phyloP scores from a whole-genome alignment of 2,329 filamentous ascomycete species.

The Fusarium sp. region DNA sequence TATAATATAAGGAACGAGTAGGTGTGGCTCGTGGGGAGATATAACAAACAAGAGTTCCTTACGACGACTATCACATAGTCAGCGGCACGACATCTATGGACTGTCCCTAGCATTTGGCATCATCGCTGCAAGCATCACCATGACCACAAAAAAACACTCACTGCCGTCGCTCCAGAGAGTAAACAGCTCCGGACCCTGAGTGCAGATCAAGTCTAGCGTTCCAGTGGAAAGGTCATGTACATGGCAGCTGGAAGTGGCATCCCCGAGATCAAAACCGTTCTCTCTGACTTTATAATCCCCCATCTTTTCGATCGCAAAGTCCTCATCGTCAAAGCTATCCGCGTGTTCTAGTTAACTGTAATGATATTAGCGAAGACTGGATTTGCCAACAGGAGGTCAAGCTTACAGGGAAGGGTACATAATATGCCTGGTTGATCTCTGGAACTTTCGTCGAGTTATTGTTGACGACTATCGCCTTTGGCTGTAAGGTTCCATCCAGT shows the following conservation, averaged over 20 bases:
- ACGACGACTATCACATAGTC: too few relatives aligned
- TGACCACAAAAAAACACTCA: conserved; percentile 28
- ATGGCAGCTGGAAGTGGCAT: conserved; percentile 40
- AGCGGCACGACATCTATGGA: conserved; percentile 16
- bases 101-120: conserved; percentile 24
- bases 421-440: conserved; percentile 30
- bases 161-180: neutral
- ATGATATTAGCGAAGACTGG: conserved; percentile 15
- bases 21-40: too few relatives aligned
- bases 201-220: too few relatives aligned
- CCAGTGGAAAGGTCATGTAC: conserved; percentile 25
- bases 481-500: conserved; percentile 37
- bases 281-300: conserved; percentile 31
- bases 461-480: conserved; percentile 33
- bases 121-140: conserved; percentile 19
- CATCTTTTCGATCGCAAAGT: conserved; percentile 33
- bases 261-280: conserved; percentile 30
- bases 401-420: conserved; percentile 5
- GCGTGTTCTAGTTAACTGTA: conserved; percentile 31
- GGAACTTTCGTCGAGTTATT: conserved; percentile 32
- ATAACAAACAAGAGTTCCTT: too few relatives aligned
- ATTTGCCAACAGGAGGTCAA: conserved; percentile 34
- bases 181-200: too few relatives aligned
- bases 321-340: conserved; percentile 30
- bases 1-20: too few relatives aligned